These are phyloP conservation scores for Macrophomina phaseolina DNA, from an alignment of 2,329 filamentous ascomycete genomes.

Conservation along the genomic window DNA sequence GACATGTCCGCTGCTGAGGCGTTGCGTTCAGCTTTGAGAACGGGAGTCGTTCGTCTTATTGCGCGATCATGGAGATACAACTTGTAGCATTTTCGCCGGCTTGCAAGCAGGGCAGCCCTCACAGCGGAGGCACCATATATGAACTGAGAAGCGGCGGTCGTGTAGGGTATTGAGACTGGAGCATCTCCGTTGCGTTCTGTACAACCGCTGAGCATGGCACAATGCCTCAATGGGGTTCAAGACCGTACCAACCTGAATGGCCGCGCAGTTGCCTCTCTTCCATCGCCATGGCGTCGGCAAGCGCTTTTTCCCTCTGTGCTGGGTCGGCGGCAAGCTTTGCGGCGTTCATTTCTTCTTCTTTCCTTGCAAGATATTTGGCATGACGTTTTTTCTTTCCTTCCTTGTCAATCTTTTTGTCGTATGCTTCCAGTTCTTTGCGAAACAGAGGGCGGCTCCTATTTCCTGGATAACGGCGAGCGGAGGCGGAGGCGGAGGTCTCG, in stretches of 20 bases:
- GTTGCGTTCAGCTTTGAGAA: background rate
- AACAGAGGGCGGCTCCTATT: background rate
- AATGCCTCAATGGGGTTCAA: background rate
- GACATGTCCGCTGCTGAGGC: background rate
- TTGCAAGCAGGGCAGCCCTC: slow-evolving; percentile 73
- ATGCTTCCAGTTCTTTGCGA: background rate
- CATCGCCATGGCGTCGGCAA: background rate
- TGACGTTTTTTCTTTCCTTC: too few relatives aligned
- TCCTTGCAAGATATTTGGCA: background rate
- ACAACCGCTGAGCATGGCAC: background rate
- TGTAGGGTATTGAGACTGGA: slow-evolving; percentile 59
- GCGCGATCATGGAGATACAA: slow-evolving; percentile 68
- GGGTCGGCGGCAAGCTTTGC: background rate
- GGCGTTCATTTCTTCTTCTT: background rate
- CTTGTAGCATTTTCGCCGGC: slow-evolving; percentile 77
- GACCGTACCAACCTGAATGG: background rate
- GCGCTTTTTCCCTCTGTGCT: background rate
- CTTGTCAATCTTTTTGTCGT: background rate
- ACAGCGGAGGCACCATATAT: slow-evolving; percentile 86
- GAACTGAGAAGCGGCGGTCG: slow-evolving; percentile 88
- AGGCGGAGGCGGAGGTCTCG: slow-evolving; percentile 31
- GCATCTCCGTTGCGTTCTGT: background rate
- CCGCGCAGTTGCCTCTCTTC: background rate
- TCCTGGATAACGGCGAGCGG: background rate
- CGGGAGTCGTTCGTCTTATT: background rate